Conservation (phyloP, 805 yeast genomes). For the Barnettozyma populi region DNA sequence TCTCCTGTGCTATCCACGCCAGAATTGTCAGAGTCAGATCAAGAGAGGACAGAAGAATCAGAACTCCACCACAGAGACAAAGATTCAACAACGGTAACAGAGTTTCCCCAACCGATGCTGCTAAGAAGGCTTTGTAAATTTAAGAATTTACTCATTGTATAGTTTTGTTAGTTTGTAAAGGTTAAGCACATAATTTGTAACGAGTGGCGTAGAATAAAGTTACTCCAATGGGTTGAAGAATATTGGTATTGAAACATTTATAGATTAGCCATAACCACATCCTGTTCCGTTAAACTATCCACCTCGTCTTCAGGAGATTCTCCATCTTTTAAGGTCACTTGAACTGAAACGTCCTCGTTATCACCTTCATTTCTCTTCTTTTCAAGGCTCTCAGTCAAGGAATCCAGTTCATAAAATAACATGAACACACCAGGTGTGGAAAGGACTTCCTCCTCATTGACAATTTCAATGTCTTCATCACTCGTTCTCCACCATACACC, state of each 20-base stretch:
- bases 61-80: conserved; percentile 99
- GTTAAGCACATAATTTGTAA: background rate
- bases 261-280: conserved; percentile 9
- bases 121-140: conserved; percentile 75
- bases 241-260: background rate
- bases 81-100: conserved; percentile 96
- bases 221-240: background rate
- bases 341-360: conserved; percentile 5
- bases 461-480: conserved; percentile 81
- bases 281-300: background rate
- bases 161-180: conserved; percentile 1
- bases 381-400: conserved; percentile 25
- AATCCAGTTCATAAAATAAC: conserved; percentile 75
- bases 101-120: conserved; percentile 96
- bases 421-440: conserved; percentile 84
- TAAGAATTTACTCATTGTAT: conserved; percentile 7
- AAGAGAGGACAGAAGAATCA: conserved; percentile 95
- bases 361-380: conserved; percentile 5
- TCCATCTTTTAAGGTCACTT: conserved; percentile 23
- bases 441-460: conserved; percentile 75
- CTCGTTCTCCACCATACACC: conserved; percentile 95
- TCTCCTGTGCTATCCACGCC: conserved; percentile 99
- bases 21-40: conserved; percentile 99
- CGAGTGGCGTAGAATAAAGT: background rate
- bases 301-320: background rate